phyloP scores from a whole-genome alignment of 805 yeast genomes.

The Jamesozyma lodderae region DNA sequence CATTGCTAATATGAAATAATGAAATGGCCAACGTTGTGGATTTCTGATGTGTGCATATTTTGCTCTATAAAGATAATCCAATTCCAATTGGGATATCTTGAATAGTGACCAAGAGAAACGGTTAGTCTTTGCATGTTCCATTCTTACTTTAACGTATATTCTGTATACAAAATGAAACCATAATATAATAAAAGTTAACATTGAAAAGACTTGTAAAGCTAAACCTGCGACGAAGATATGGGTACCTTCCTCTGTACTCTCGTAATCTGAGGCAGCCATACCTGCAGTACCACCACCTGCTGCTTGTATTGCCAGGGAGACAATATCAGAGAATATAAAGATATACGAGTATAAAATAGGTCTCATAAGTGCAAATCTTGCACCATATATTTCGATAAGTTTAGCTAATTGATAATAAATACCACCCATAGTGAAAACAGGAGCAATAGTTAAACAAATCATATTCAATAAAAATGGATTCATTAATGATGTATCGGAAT shows the following conservation, averaged over 20 bases:
- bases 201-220: conserved; percentile 63
- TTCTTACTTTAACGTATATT: conserved; percentile 28
- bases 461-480: conserved; percentile 53
- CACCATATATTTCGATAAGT: conserved; percentile 52
- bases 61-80: conserved; percentile 21
- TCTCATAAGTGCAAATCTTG: conserved; percentile 37
- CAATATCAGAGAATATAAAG: conserved; percentile 57
- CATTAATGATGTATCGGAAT: conserved; percentile 28
- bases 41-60: conserved; percentile 24
- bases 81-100: conserved; percentile 13
- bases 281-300: conserved; percentile 72
- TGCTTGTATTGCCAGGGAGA: conserved; percentile 60
- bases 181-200: conserved; percentile 49
- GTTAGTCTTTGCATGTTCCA: conserved; percentile 15
- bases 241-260: conserved; percentile 19
- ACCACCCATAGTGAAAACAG: conserved; percentile 80
- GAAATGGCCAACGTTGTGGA: conserved; percentile 30
- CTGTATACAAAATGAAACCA: conserved; percentile 40
- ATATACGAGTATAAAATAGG: conserved; percentile 39
- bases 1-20: conserved; percentile 38
- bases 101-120: conserved; percentile 10
- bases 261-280: conserved; percentile 28
- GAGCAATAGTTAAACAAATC: conserved; percentile 64
- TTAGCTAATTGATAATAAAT: conserved; percentile 66
- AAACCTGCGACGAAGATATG: conserved; percentile 67